These are phyloP conservation scores for Allodekkera sacchari DNA, from an alignment of 805 yeast genomes.

Conservation along the genomic window DNA sequence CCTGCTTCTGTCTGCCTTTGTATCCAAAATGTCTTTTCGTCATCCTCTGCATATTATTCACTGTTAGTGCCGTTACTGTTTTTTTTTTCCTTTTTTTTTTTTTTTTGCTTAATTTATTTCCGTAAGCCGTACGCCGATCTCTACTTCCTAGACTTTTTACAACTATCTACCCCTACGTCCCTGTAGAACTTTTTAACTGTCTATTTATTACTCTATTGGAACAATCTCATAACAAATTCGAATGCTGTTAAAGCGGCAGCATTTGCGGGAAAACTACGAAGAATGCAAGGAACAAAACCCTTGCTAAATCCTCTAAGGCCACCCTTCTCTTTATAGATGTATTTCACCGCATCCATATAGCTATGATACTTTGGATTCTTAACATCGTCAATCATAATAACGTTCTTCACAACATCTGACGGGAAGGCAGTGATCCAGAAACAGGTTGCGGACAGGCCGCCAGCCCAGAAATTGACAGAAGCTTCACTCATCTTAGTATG, in stretches of 20 bases:
- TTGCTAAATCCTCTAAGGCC: constrained; percentile 59
- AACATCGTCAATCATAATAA: constrained; percentile 72
- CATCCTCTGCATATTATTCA: too few relatives aligned
- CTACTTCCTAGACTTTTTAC: too few relatives aligned
- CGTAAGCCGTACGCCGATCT: too few relatives aligned
- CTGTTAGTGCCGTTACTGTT: too few relatives aligned
- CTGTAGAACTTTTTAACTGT: background rate
- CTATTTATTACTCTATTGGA: constrained; percentile 7
- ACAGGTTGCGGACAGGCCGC: constrained; percentile 78
- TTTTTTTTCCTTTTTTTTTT: too few relatives aligned
- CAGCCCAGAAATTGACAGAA: constrained; percentile 82
- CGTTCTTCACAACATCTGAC: constrained; percentile 80
- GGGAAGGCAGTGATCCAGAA: constrained; percentile 91
- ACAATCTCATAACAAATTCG: constrained; percentile 66
- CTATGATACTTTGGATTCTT: constrained; percentile 60
- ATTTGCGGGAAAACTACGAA: constrained; percentile 86
- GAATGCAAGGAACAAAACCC: constrained; percentile 73
- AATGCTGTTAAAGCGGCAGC: constrained; percentile 90
- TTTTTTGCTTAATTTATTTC: too few relatives aligned
- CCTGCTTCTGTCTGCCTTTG: too few relatives aligned
- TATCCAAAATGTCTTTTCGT: too few relatives aligned
- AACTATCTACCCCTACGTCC: too few relatives aligned
- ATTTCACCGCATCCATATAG: constrained; percentile 65
- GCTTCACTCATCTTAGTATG: constrained; percentile 61
- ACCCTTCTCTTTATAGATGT: constrained; percentile 58